Base-by-base conservation (phyloP, 2,329 filamentous ascomycete genomes). In the Capronia americana region DNA sequence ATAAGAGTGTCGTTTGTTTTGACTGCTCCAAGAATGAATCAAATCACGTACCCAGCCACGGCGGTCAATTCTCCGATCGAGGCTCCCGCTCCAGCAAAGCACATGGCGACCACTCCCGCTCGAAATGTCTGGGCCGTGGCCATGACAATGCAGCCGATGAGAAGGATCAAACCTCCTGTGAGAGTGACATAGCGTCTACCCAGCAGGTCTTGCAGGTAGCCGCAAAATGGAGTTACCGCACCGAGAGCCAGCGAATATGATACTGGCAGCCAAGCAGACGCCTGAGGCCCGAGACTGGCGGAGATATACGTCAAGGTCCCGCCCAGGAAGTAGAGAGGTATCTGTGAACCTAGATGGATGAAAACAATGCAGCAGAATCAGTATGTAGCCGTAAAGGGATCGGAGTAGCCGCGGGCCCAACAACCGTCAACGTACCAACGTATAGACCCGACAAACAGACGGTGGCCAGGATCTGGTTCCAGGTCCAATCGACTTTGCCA, bases 191-290 rank as follows among this genome's bases (percentile, higher is more conserved):
- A 64, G 5, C 65, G 65, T 34, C 65, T 12, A 20, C 65, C 65
- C 14, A 67, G 58, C 44, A 67, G 30, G 53, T 67, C 65, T 34
- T 64, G 61, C 24, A 67, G 56, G 41, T 64, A 67, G n/a, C 65
- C 65, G n/a, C 61, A 55, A 0, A 68, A 68, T 5, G 65, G 65
- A 20, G 62, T 57, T 20, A 68, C 34, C 3, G 65, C 48, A 5
- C 57, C 63, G 7, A 68, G 50, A 11, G 62, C 32, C 2, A 68
- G 63, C 28, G 61, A 55, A 38, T 64, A 64, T 10, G 61, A n/a
- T 6, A 64, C 55, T 8, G 61, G 55, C 5, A 67, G 50, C 65
- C 65, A 67, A 6, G 61, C 48, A 7, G 14, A 24, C 17, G 51
- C 50, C 8, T 57, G 24, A 4, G 55, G 61, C 1, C 65, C 65